Conservation (phyloP, 2,329 filamentous ascomycete genomes). For the Verticillium zaregamsianum region DNA sequence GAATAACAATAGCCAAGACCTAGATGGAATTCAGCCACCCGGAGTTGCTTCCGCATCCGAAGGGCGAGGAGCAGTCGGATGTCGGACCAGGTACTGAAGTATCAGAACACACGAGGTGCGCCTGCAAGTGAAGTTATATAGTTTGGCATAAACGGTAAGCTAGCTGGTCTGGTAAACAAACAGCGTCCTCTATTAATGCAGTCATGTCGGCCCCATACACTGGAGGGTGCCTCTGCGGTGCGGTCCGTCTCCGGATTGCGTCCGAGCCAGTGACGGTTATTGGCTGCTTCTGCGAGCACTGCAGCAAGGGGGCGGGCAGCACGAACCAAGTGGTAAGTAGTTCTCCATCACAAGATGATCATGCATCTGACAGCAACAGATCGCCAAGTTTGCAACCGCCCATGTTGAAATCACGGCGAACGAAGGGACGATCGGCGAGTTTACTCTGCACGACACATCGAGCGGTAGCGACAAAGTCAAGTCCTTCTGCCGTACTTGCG, state of each 20-base stretch:
- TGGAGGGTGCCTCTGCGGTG: conserved; percentile 12
- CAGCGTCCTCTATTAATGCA: not conserved
- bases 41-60: not conserved
- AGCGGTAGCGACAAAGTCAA: conserved; percentile 21
- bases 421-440: conserved; percentile 8
- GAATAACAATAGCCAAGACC: not conserved
- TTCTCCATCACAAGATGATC: fast-evolving
- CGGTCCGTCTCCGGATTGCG: conserved; percentile 5
- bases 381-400: conserved; percentile 19
- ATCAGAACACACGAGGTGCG: too few species aligned
- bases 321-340: conserved; percentile 10
- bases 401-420: conserved; percentile 11
- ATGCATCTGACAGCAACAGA: conserved; percentile 8
- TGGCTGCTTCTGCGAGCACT: conserved; percentile 14
- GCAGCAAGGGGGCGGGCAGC: conserved; percentile 11
- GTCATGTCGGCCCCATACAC: conserved; percentile 9
- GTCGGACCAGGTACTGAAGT: not conserved
- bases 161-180: not conserved
- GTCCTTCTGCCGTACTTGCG: conserved; percentile 19
- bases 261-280: conserved; percentile 8
- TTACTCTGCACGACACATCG: conserved; percentile 16
- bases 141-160: not conserved
- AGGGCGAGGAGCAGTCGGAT: not conserved
- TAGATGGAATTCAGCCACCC: not conserved
- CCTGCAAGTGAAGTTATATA: not conserved